phyloP scores from a whole-genome alignment of 148 eudicot species.

The Mesembryanthemum crystallinum region DNA sequence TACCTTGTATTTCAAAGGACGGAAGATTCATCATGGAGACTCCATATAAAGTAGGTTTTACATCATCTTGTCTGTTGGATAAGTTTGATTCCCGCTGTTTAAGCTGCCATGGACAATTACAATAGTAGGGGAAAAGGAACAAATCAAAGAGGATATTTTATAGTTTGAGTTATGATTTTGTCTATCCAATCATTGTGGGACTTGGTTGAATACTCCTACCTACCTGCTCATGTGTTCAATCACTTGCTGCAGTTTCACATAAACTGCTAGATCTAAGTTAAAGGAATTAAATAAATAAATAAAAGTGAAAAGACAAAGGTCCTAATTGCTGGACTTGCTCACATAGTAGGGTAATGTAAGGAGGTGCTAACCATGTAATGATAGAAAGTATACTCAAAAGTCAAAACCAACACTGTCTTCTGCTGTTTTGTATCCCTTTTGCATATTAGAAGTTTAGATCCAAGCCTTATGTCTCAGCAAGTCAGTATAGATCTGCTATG shows the following conservation, averaged over 20 bases:
- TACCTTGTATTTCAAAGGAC: constrained; percentile 90
- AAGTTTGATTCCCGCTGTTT: background rate
- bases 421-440: background rate
- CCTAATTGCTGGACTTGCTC: background rate
- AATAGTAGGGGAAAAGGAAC: too few species aligned
- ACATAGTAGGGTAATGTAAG: background rate
- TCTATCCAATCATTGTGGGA: background rate
- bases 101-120: background rate
- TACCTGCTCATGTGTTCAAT: background rate
- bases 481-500: too few species aligned
- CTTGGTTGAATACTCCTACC: background rate
- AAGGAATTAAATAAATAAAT: too few species aligned
- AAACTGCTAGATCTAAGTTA: background rate
- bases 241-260: background rate
- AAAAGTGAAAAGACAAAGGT: background rate
- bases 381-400: too few species aligned
- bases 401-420: too few species aligned
- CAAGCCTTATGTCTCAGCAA: background rate
- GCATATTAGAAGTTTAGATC: background rate
- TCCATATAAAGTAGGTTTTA: constrained; percentile 67
- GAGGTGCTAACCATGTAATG: background rate
- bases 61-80: constrained; percentile 13
- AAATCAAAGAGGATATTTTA: background rate
- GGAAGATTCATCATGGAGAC: constrained; percentile 95
- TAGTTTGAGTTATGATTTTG: background rate